Evolutionary conservation across 2,329 filamentous ascomycete species (phyloP).

Genomic region (Lasiodiplodia sp.): DNA sequence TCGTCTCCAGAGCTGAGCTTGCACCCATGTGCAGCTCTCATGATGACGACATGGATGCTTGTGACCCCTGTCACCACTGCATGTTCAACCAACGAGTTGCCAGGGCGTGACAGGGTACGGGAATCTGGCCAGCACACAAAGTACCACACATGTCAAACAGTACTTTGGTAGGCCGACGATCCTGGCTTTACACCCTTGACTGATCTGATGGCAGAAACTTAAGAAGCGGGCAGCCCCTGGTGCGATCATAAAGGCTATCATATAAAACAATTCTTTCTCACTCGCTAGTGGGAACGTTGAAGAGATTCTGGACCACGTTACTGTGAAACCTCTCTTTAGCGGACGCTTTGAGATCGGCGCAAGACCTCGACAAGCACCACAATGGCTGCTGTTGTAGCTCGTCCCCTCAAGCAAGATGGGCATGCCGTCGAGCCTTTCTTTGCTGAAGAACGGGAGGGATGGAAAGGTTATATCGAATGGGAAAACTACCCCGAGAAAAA

Average conservation of each 20-base stretch:
- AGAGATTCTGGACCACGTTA: neutral
- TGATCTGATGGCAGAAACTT: neutral
- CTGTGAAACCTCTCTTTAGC: neutral
- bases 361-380: neutral
- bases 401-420: neutral
- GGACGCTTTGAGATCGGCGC: no score
- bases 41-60: neutral
- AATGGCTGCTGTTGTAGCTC: conserved; percentile 1
- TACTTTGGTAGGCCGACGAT: neutral
- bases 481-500: conserved; percentile 74
- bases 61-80: neutral
- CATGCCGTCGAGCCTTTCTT: conserved; percentile 38
- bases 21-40: neutral
- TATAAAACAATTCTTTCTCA: neutral
- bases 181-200: neutral
- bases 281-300: neutral
- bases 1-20: neutral
- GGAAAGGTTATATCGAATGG: conserved; percentile 71
- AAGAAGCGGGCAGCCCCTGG: neutral
- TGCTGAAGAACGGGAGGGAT: conserved; percentile 53
- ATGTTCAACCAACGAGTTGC: neutral
- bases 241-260: neutral
- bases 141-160: neutral
- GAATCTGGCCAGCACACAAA: neutral
- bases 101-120: no score